phyloP scores from a whole-genome alignment of 805 yeast species.

The Ogataea wickerhamii region DNA sequence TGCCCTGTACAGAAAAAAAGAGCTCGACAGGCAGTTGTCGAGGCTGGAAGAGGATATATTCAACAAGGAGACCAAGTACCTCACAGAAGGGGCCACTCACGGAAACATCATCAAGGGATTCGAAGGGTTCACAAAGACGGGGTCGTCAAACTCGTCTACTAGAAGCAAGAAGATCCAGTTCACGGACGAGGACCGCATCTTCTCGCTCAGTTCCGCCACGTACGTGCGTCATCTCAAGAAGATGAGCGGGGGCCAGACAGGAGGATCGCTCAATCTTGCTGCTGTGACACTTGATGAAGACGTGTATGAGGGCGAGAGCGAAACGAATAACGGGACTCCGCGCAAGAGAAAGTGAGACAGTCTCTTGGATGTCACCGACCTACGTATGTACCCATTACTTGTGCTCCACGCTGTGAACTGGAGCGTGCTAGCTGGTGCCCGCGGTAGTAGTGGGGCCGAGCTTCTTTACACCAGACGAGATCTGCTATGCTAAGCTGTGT shows the following conservation, averaged over 20 bases:
- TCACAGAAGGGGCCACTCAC: conserved; percentile 59
- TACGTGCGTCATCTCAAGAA: conserved; percentile 61
- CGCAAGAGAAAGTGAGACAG: conserved; percentile 10
- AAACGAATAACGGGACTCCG: conserved; percentile 17
- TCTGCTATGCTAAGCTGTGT: no score
- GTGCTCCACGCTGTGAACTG: no score
- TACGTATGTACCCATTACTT: no score
- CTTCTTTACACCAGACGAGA: no score
- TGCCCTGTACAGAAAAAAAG: conserved; percentile 56
- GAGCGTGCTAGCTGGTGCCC: no score
- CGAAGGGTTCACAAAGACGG: conserved; percentile 63
- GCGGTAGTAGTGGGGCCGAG: no score
- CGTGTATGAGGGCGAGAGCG: conserved; percentile 23
- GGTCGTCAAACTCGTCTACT: conserved; percentile 28
- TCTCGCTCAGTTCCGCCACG: conserved; percentile 69
- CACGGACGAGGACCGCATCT: conserved; percentile 76
- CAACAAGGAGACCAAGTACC: conserved; percentile 72
- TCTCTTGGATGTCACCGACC: neutral
- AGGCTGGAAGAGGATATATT: conserved; percentile 73
- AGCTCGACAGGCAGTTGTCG: conserved; percentile 60
- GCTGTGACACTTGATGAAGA: conserved; percentile 16
- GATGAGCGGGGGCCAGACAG: conserved; percentile 32
- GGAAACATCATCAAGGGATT: conserved; percentile 92
- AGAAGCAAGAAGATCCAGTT: conserved; percentile 47
- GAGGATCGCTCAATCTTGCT: conserved; percentile 13